Base-by-base conservation (phyloP, 2,329 filamentous ascomycete species). In the Hypoxylon sp. region DNA sequence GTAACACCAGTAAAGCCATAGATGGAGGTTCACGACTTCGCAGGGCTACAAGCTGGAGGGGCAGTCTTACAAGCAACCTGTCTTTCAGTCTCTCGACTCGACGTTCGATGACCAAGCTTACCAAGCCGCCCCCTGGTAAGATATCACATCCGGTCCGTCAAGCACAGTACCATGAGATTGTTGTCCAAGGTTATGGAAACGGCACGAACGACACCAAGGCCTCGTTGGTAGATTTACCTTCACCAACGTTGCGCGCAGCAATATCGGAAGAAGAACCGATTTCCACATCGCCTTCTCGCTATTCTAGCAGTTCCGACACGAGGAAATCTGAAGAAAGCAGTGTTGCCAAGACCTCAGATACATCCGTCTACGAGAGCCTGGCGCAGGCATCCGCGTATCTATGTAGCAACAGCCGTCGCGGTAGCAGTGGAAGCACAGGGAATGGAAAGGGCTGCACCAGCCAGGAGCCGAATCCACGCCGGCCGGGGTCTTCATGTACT, bases 141-240 rank as follows among this genome's bases (percentile, higher is more conserved):
- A 48, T 35, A 22, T 10, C 33, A 14, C 19, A 29, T 5, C 26
- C 63, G 9, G 3, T 29, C 35, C 22, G 19, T 2, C 29, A 51
- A n/a, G 54, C 69, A 22, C 69, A 76, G 0, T 83, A 84, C 64
- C 83, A 85, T 59, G 86, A 88, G 72, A 87, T 87, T 29, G 78
- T 87, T 0, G 81, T 87, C 5, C 80, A 83, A 3, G 84, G 85
- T 0, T 87, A 88, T 64, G 86, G 86, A 9, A 87, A 88, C 53
- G 85, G 85, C 1, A 86, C 82, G 2, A 84, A 85, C 37, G 71
- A 77, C 1, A 80, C 81, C 3, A 51, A 51, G 11, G 37, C 60
- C 8, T 53, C 48, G 11, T 37, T 57, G 37, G 29, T 14, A 5
- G 22, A 57, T n/a, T 37, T 17, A 11, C 24, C 42, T 44, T 54